A percentile compares a stretch with the other conserved stretches of the same genome.
These are phyloP conservation scores for Mortierella claussenii DNA, from an alignment of 192 early-diverging fungal species.

Conservation along the genomic window DNA sequence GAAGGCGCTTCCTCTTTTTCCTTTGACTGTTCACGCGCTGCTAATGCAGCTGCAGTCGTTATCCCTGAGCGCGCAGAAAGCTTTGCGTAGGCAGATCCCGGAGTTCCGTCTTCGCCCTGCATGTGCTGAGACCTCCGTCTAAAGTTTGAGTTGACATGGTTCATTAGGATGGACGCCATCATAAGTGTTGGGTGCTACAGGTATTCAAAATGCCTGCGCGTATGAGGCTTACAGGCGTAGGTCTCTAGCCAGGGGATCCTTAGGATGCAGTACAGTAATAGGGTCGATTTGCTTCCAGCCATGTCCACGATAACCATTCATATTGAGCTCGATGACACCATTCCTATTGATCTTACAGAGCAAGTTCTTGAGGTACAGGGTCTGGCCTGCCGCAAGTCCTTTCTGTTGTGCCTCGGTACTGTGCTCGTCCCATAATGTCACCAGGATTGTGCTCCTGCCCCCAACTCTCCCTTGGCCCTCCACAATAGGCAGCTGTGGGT, in stretches of 20 bases:
- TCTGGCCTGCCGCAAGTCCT: slow-evolving; percentile 4
- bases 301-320: slow-evolving; percentile 12
- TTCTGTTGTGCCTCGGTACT: not conserved
- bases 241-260: not conserved
- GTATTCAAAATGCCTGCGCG: not conserved
- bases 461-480: slow-evolving; percentile 6
- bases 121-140: not conserved
- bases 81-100: not conserved
- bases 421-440: slow-evolving; percentile 48
- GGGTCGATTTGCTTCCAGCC: slow-evolving; percentile 6
- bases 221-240: slow-evolving; percentile 7
- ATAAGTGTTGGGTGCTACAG: not conserved
- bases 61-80: not conserved
- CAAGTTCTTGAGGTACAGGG: slow-evolving; percentile 28
- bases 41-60: not conserved
- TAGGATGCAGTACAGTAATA: not conserved
- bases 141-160: not conserved
- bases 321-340: slow-evolving; percentile 11
- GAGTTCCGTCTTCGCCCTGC: not conserved
- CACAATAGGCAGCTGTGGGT: slow-evolving; percentile 9
- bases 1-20: not conserved
- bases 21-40: not conserved
- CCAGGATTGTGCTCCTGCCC: slow-evolving; percentile 21
- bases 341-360: slow-evolving; percentile 6
- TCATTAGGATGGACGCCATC: not conserved